A percentile compares a stretch with the other conserved stretches of the same genome.
These are phyloP conservation scores for Eimeria necatrix DNA, from an alignment of 169 alveolate species.

Conservation along the genomic window DNA sequence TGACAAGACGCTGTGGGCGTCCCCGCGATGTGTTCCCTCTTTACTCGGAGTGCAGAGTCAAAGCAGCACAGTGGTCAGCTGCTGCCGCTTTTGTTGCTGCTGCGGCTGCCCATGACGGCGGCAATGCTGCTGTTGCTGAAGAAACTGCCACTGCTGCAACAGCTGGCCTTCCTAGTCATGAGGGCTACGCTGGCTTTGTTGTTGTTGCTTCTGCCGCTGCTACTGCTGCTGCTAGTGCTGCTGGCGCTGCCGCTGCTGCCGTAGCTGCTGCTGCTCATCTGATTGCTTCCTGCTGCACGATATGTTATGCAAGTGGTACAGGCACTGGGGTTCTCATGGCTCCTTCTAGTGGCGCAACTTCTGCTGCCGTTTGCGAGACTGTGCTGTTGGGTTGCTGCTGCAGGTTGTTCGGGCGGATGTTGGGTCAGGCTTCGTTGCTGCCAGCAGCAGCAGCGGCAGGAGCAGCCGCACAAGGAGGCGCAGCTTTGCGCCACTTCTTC, in stretches of 20 bases:
- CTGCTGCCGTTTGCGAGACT: constrained; percentile 10
- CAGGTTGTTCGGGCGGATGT: constrained; percentile 63
- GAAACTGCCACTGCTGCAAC: neutral
- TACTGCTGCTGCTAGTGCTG: neutral
- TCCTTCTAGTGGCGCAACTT: neutral
- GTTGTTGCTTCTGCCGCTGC: neutral
- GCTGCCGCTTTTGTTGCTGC: neutral
- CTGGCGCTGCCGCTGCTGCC: constrained; percentile 12
- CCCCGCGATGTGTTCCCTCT: constrained; percentile 4
- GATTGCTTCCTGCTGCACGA: neutral
- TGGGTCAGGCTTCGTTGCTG: constrained; percentile 8
- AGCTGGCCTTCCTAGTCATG: neutral
- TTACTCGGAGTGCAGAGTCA: constrained; percentile 10
- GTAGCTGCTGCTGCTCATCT: neutral
- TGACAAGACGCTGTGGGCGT: neutral
- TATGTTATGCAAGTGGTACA: neutral
- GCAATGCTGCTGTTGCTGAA: neutral
- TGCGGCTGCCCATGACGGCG: neutral
- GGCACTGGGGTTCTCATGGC: neutral
- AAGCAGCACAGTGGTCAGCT: constrained; percentile 57
- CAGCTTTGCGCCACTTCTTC: constrained; percentile 36
- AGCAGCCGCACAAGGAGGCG: neutral
- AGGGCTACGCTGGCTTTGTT: neutral
- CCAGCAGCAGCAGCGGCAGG: constrained; percentile 14
- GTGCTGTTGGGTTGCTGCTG: neutral